Conservation (phyloP, 2,329 filamentous ascomycete species). For the Penicillium frequentans region DNA sequence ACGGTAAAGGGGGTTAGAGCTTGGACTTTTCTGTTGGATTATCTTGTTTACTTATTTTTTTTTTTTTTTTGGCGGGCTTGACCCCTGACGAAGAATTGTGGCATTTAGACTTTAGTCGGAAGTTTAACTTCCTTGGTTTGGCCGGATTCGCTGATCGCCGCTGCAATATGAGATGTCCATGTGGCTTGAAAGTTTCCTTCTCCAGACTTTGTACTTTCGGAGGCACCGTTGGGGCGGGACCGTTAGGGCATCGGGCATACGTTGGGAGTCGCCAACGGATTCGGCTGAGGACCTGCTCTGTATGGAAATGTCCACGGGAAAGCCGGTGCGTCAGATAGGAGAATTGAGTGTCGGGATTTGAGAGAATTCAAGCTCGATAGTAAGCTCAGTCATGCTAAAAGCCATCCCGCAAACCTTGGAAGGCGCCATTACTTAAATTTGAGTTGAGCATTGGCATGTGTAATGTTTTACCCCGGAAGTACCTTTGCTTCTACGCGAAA, state of each 20-base stretch:
- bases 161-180: not conserved
- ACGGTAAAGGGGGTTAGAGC: not conserved
- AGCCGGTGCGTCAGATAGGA: not conserved
- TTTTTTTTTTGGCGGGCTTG: not conserved
- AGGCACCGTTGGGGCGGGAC: not conserved
- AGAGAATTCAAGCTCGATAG: not conserved
- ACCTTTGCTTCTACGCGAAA: not conserved
- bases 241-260: not conserved
- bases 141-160: not conserved
- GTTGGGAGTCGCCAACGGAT: not conserved
- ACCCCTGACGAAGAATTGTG: not conserved
- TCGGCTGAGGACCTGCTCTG: not conserved
- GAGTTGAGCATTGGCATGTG: not conserved
- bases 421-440: not conserved
- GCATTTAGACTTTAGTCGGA: not conserved
- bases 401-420: not conserved
- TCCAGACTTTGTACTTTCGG: not conserved
- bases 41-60: not conserved
- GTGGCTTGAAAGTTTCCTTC: not conserved
- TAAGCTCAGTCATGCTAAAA: not conserved
- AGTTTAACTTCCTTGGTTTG: not conserved
- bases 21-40: not conserved
- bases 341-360: too few relatives aligned
- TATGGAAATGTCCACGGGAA: not conserved
- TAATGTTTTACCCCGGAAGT: not conserved